Evolutionary conservation across 1,284 basidiomycete genomes (phyloP), one percentile per base, ranked within the genome.

Genomic region (Trametes versicolor): DNA sequence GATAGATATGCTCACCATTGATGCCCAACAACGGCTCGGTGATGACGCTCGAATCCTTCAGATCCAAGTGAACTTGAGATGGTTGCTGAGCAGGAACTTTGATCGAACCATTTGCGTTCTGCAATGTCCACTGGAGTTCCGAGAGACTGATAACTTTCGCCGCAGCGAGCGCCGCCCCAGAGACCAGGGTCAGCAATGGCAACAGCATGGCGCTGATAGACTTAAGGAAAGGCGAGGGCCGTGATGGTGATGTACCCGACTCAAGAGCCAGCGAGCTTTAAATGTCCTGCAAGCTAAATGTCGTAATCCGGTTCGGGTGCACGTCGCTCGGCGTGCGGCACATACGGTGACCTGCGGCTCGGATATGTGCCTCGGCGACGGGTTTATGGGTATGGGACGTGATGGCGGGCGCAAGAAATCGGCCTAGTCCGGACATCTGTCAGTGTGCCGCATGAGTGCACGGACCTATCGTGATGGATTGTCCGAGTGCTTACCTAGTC

Each of bases 41-140:
- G 62, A 87, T 85, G 45, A 87, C 72, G 10, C 82, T 83, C 21
- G 82, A 83, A 39, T 77, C 78, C 41, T 58, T 58, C 25, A 87
- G 75, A 69, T 87, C 85, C 55, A 87, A 74, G 66, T 87, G 85
- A 1, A 78, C 81, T 60, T 85, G 81, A 4, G 83, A 84, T 5
- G 85, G 85, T 2, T 84, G 79, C 0, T 76, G 73, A 9, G 79
- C 85, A 6, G 84, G 83, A 27, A 86, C 77, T 5, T 75, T 76
- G 57, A 87, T 82, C 0, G 82, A 80, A 2, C 82, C 81, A 70
- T 86, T 86, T 64, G 80, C 73, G 65, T 85, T 87, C 66, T 77
- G 80, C 32, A 87, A 73, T 2, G 82, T 82, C 85, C 85, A 87
- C 6, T 79, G 63, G n/a, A 85, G 77, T 73, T 69, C 47, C 7